These are phyloP conservation scores for Clonostachys sp. DNA, from an alignment of 2,329 filamentous ascomycete genomes.

Conservation along the genomic window DNA sequence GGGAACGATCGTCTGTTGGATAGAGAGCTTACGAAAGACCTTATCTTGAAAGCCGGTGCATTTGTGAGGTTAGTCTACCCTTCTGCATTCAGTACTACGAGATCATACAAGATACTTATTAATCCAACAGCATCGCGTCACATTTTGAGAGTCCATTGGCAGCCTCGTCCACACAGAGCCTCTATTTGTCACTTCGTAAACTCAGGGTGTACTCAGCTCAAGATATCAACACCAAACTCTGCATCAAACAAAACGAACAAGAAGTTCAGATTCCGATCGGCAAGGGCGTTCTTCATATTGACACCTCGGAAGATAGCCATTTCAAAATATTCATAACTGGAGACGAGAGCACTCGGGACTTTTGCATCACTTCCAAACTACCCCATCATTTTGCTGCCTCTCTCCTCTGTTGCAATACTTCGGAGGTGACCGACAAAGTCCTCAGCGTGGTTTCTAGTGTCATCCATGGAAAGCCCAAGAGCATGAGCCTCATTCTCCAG, in stretches of 20 bases:
- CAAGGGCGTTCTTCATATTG: no score
- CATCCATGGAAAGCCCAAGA: background rate
- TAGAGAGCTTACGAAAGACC: background rate
- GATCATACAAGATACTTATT: no score
- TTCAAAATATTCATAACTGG: background rate
- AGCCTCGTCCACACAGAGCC: background rate
- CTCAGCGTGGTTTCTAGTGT: background rate
- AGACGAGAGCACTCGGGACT: background rate
- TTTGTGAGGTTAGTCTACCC: no score
- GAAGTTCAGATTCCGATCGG: no score
- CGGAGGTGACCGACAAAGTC: background rate
- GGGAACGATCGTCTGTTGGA: background rate
- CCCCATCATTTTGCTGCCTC: background rate
- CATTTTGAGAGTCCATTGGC: background rate
- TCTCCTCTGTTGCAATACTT: background rate
- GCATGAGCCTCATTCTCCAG: background rate
- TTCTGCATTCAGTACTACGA: no score
- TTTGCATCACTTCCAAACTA: background rate
- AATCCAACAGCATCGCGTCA: no score
- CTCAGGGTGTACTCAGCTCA: background rate
- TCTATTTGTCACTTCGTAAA: background rate
- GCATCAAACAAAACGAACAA: no score
- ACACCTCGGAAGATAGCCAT: background rate
- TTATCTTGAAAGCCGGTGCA: slow-evolving; percentile 3
- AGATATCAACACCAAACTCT: background rate